These are phyloP conservation scores for Aspergillus sergii DNA, from an alignment of 2,329 filamentous ascomycete species.

Conservation along the genomic window DNA sequence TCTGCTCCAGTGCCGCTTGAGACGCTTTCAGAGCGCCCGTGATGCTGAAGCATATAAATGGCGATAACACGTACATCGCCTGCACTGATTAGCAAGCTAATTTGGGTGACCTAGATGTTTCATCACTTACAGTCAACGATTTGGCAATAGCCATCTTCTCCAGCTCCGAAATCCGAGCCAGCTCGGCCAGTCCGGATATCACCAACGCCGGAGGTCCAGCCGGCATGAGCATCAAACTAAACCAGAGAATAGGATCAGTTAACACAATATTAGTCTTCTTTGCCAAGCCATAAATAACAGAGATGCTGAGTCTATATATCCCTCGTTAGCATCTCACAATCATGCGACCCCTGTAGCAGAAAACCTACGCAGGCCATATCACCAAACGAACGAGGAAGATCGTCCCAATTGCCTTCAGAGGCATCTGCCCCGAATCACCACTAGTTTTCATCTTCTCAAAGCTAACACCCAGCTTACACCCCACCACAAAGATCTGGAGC, in stretches of 20 bases:
- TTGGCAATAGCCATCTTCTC: constrained; percentile 59
- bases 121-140: constrained; percentile 48
- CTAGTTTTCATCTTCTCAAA: constrained; percentile 50
- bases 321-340: neutral
- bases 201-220: constrained; percentile 59
- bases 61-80: constrained; percentile 37
- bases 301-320: constrained; percentile 50
- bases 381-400: constrained; percentile 61
- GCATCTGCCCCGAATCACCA: constrained; percentile 38
- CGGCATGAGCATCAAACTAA: constrained; percentile 64
- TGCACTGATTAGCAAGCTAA: constrained; percentile 13
- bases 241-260: constrained; percentile 67
- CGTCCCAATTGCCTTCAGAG: constrained; percentile 45
- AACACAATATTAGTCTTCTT: constrained; percentile 55
- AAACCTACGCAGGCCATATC: constrained; percentile 57
- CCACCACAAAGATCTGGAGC: constrained; percentile 67
- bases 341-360: neutral
- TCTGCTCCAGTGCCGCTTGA: constrained; percentile 24
- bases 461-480: constrained; percentile 64
- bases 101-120: neutral
- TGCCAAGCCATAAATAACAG: constrained; percentile 58
- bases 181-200: constrained; percentile 54
- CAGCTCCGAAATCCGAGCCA: constrained; percentile 44
- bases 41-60: constrained; percentile 34
- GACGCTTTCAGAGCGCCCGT: constrained; percentile 36